A percentile compares a stretch with the other conserved stretches of the same genome.
phyloP scores from a whole-genome alignment of 495 filamentous ascomycete genomes.

The Daldinia decipiens region DNA sequence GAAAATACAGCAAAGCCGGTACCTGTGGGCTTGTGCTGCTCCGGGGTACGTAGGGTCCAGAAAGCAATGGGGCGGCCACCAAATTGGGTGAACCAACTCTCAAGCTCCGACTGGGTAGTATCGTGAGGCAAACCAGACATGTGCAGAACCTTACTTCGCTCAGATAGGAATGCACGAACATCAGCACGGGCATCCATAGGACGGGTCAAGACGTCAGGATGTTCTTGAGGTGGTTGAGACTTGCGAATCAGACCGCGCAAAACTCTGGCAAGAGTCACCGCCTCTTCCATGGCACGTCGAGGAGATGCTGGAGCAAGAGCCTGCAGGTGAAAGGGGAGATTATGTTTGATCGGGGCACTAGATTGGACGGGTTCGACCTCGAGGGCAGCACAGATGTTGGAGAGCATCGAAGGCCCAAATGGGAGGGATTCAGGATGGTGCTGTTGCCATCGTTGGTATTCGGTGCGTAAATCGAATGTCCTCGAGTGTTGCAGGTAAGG shows the following conservation, averaged over 20 bases:
- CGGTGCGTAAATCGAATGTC: conserved; percentile 94
- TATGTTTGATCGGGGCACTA: conserved; percentile 98
- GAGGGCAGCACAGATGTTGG: conserved; percentile 95
- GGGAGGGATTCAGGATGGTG: conserved; percentile 97
- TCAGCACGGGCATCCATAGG: conserved; percentile 98
- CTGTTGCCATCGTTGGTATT: conserved; percentile 98
- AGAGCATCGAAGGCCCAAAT: conserved; percentile 91
- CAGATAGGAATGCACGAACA: conserved; percentile 93
- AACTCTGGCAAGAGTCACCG: conserved; percentile 91
- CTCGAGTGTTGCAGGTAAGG: conserved; percentile 96
- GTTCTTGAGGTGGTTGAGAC: conserved; percentile 91
- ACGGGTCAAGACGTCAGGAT: conserved; percentile 90
- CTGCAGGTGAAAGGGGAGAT: conserved; percentile 96
- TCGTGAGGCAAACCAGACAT: conserved; percentile 97
- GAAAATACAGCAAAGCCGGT: conserved; percentile 98
- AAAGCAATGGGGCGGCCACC: conserved; percentile 98
- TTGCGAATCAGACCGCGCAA: conserved; percentile 92
- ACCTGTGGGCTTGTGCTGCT: conserved; percentile 98
- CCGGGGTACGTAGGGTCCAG: conserved; percentile 96
- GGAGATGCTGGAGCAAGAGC: conserved; percentile 96
- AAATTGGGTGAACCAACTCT: conserved; percentile 99
- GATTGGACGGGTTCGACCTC: conserved; percentile 97
- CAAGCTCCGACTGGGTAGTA: conserved; percentile 96
- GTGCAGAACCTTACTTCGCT: conserved; percentile 96
- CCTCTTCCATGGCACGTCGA: conserved; percentile 96